These are phyloP conservation scores for Alternaria ethzedia DNA, from an alignment of 2,329 filamentous ascomycete species.

Conservation along the genomic window DNA sequence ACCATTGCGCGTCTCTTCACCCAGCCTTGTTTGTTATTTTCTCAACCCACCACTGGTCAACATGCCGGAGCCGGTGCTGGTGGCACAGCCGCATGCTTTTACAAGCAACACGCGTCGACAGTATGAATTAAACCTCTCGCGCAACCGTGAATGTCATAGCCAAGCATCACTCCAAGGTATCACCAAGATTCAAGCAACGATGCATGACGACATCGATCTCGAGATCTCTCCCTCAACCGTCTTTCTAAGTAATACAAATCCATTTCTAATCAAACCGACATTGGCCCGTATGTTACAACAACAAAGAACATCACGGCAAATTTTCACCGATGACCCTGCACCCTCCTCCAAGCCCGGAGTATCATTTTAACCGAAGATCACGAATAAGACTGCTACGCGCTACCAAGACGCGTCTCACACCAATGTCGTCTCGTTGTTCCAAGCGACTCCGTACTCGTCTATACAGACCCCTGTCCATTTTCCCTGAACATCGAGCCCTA, in stretches of 20 bases:
- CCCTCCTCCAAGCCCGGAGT: neutral
- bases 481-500: conserved; percentile 21
- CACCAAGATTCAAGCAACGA: neutral
- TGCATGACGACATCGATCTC: neutral
- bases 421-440: neutral
- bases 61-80: neutral
- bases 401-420: neutral
- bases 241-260: neutral
- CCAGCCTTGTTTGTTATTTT: neutral
- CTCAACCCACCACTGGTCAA: neutral
- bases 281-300: neutral
- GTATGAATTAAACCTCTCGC: neutral
- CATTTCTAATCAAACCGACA: neutral
- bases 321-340: neutral
- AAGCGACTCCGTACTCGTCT: conserved; percentile 7
- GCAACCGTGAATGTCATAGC: neutral
- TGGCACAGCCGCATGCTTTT: neutral
- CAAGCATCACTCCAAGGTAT: neutral
- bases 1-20: conserved; percentile 28
- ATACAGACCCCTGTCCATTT: conserved; percentile 21
- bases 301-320: neutral
- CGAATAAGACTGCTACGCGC: neutral
- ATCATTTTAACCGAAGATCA: neutral
- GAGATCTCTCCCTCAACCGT: neutral
- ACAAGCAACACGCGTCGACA: neutral